Evolutionary conservation across 805 yeast genomes (phyloP).

Genomic region (Zygotorulaspora chibaensis): DNA sequence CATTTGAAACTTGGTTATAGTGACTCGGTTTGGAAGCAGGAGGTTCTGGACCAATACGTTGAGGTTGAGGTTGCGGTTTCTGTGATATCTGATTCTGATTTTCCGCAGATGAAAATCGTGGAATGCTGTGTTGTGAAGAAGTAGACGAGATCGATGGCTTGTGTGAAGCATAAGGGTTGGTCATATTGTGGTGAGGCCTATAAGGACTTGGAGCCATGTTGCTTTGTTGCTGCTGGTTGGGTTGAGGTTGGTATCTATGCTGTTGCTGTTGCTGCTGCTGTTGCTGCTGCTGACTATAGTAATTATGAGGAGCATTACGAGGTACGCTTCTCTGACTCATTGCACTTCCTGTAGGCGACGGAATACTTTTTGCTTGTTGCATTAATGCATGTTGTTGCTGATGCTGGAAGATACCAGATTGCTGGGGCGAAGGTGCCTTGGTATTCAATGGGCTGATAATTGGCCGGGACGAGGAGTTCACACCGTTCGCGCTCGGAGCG

Average conservation of each 20-base stretch:
- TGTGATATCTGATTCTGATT: constrained; percentile 10
- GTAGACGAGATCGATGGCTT: constrained; percentile 5
- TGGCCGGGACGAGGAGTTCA: constrained; percentile 6
- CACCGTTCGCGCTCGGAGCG: constrained; percentile 22
- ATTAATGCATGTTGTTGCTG: constrained; percentile 9
- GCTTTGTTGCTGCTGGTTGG: constrained; percentile 3
- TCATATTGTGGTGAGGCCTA: constrained; percentile 25
- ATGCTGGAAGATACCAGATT: constrained; percentile 8
- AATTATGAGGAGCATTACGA: constrained; percentile 15
- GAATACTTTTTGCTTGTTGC: constrained; percentile 7
- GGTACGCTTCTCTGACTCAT: constrained; percentile 5
- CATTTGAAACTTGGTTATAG: constrained; percentile 1
- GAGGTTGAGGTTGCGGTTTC: constrained; percentile 28
- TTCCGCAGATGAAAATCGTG: constrained; percentile 8
- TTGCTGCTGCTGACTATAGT: constrained; percentile 17
- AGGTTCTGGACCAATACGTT: constrained; percentile 25
- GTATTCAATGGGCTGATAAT: constrained; percentile 5
- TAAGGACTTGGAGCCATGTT: constrained; percentile 11
- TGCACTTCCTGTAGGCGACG: constrained; percentile 5
- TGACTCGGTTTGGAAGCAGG: constrained; percentile 11
- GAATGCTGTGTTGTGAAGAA: constrained; percentile 5
- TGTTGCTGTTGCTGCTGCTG: constrained; percentile 18
- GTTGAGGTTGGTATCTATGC: constrained; percentile 12
- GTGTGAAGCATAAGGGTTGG: constrained; percentile 23
- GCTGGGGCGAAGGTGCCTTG: constrained; percentile 10